These are phyloP conservation scores for Paramecium octaurelia DNA, from an alignment of 73 alveolate species.

Conservation along the genomic window DNA sequence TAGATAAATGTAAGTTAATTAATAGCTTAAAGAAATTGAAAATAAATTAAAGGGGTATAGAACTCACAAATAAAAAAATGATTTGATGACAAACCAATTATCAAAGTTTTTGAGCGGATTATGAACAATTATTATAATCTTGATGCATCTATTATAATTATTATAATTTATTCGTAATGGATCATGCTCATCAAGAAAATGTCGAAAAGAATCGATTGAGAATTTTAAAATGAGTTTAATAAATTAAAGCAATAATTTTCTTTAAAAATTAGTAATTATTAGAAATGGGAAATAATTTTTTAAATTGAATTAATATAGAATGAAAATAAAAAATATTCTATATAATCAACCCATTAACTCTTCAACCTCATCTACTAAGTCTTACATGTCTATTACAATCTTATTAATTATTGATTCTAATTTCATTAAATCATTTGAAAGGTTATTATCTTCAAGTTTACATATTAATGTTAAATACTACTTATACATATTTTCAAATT, in stretches of 20 bases:
- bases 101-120: not conserved
- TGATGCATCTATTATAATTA: not conserved
- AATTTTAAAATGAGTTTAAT: too few relatives aligned
- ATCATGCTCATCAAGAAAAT: not conserved
- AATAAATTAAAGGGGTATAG: not conserved
- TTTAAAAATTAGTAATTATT: too few relatives aligned
- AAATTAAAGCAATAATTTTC: too few relatives aligned
- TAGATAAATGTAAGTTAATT: not conserved
- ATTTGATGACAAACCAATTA: not conserved
- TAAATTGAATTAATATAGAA: too few relatives aligned
- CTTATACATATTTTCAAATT: constrained; percentile 30
- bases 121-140: not conserved
- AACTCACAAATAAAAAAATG: not conserved
- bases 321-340: too few relatives aligned
- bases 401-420: not conserved
- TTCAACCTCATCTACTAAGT: constrained; percentile 30
- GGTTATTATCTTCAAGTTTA: not conserved
- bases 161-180: not conserved
- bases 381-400: not conserved
- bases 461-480: not conserved
- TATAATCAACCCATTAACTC: constrained; percentile 1
- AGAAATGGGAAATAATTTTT: too few relatives aligned
- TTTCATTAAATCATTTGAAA: not conserved
- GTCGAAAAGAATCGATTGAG: not conserved
- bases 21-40: not conserved